Evolutionary conservation across 805 yeast species (phyloP).

Genomic region (Hanseniaspora pseudoguilliermondii): DNA sequence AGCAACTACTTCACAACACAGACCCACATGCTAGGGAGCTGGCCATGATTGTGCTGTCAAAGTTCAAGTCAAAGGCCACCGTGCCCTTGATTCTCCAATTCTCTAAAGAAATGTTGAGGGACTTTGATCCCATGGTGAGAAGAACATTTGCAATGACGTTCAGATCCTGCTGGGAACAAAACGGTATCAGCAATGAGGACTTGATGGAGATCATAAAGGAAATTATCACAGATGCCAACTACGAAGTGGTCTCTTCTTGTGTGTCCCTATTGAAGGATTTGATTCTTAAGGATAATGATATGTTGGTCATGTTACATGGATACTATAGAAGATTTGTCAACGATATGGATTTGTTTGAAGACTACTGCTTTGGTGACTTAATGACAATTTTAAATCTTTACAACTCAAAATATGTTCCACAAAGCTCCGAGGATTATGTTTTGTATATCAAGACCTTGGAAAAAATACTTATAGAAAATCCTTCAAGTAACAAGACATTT

Average conservation of each 20-base stretch:
- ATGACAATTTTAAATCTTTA: conserved; percentile 58
- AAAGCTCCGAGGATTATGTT: conserved; percentile 36
- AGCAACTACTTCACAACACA: conserved; percentile 62
- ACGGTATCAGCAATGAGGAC: conserved; percentile 27
- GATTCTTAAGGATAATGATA: conserved; percentile 32
- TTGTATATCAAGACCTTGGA: conserved; percentile 28
- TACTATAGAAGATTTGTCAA: conserved; percentile 48
- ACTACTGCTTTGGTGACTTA: conserved; percentile 52
- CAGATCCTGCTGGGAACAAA: conserved; percentile 43
- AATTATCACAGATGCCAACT: conserved; percentile 52
- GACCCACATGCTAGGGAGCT: conserved; percentile 56
- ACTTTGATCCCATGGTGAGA: conserved; percentile 67
- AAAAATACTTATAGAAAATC: conserved; percentile 22
- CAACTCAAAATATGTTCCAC: conserved; percentile 40
- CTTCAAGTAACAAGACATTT: not conserved
- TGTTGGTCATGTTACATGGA: conserved; percentile 58
- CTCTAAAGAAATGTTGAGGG: conserved; percentile 53
- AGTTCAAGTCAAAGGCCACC: conserved; percentile 70
- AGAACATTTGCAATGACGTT: conserved; percentile 50
- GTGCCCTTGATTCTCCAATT: conserved; percentile 67
- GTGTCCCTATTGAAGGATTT: conserved; percentile 43
- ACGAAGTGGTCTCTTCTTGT: conserved; percentile 58
- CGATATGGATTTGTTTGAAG: conserved; percentile 43
- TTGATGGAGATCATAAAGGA: conserved; percentile 37
- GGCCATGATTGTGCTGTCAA: conserved; percentile 67